phyloP scores from a whole-genome alignment of 139 green algal genomes.

The Astrephomene gubernaculifera region DNA sequence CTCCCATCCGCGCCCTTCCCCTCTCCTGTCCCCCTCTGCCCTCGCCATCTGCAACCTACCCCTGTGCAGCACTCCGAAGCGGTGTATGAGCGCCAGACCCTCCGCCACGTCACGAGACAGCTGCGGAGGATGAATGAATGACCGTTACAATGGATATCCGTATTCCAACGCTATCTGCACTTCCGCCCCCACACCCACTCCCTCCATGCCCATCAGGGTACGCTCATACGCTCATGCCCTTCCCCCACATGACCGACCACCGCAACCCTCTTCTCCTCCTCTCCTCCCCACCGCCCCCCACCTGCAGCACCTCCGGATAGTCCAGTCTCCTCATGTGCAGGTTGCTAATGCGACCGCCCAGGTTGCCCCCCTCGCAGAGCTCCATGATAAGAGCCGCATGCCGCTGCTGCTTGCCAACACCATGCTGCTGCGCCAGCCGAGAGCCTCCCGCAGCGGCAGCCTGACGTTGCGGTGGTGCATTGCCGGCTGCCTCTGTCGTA shows the following conservation, averaged over 20 bases:
- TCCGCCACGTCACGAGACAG: conserved; percentile 68
- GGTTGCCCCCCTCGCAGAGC: conserved; percentile 77
- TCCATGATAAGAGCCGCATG: conserved; percentile 87
- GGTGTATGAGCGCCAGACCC: conserved; percentile 84
- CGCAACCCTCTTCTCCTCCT: background rate
- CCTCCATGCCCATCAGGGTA: background rate
- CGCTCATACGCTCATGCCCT: background rate
- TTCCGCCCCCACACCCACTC: background rate
- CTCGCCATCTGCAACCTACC: background rate
- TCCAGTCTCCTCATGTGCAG: conserved; percentile 60
- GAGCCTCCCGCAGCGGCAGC: too few relatives aligned
- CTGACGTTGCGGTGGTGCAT: too few relatives aligned
- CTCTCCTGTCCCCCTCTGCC: background rate
- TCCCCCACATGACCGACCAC: background rate
- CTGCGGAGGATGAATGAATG: too few relatives aligned
- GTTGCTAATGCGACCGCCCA: conserved; percentile 81
- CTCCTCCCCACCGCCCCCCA: background rate
- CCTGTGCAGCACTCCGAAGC: conserved; percentile 78
- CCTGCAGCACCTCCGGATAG: conserved; percentile 79
- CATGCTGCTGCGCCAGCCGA: too few relatives aligned
- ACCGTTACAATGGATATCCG: too few relatives aligned
- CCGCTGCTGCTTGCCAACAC: conserved; percentile 45
- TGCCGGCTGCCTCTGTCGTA: too few relatives aligned
- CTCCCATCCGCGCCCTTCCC: too few relatives aligned
- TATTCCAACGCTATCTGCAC: background rate